These are phyloP conservation scores for Globisporangium takayamanum DNA, from an alignment of 352 stramenopile species.

Conservation along the genomic window DNA sequence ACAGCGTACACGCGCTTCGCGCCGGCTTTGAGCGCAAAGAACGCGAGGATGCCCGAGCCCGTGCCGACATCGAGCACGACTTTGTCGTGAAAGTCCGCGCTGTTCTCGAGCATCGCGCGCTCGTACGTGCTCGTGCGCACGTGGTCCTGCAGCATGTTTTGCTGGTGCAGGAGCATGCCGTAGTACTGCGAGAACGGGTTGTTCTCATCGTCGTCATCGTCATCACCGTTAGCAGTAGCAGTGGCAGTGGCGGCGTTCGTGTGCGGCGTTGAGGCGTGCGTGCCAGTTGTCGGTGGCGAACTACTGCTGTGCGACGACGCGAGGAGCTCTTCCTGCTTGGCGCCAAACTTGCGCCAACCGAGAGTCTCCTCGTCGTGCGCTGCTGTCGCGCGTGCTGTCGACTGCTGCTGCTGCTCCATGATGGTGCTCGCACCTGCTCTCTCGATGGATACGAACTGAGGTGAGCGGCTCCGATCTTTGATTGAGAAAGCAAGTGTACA, in stretches of 20 bases:
- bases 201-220: conserved; percentile 41
- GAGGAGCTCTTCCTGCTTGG: conserved; percentile 23
- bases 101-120: conserved; percentile 95
- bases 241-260: background rate
- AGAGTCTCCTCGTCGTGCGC: conserved; percentile 14
- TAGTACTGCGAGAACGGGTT: conserved; percentile 95
- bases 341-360: conserved; percentile 22
- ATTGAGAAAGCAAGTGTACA: too few species aligned
- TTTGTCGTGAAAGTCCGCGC: conserved; percentile 94
- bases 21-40: conserved; percentile 97
- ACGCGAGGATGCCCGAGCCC: conserved; percentile 97
- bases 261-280: background rate
- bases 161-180: conserved; percentile 96
- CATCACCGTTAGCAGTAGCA: background rate
- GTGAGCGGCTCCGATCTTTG: too few species aligned
- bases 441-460: too few species aligned
- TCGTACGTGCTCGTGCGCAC: conserved; percentile 99
- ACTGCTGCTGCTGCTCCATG: too few species aligned
- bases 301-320: background rate
- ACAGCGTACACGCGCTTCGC: conserved; percentile 93
- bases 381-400: too few species aligned
- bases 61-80: conserved; percentile 99
- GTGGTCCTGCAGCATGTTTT: conserved; percentile 99
- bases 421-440: too few species aligned
- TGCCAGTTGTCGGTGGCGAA: background rate